Evolutionary conservation across 257 asterid genomes (phyloP).

Genomic region (Solanum medicagineum): DNA sequence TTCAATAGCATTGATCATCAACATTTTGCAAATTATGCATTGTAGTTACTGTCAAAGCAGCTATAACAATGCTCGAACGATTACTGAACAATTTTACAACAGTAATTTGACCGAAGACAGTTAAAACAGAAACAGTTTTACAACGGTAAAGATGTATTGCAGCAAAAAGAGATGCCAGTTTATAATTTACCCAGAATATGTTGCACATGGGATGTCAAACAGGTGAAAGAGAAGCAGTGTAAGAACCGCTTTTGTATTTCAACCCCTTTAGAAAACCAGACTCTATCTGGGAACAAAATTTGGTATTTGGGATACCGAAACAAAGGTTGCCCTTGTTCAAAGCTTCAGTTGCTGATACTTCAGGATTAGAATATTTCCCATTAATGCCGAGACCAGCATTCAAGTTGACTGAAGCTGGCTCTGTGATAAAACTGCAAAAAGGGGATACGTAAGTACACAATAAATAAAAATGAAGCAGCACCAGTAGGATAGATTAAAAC

Average conservation of each 20-base stretch:
- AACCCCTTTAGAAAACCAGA: constrained; percentile 52
- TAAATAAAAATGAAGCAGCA: neutral
- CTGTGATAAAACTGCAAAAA: constrained; percentile 57
- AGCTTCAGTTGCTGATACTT: constrained; percentile 11
- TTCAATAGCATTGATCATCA: neutral
- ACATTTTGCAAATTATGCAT: neutral
- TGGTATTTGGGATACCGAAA: constrained; percentile 45
- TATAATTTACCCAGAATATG: neutral
- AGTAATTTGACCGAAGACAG: neutral
- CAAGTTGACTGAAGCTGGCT: constrained; percentile 54
- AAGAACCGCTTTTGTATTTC: constrained; percentile 44
- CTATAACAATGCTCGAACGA: neutral
- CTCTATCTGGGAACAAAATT: constrained; percentile 30
- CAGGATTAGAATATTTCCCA: constrained; percentile 15
- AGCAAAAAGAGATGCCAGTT: neutral
- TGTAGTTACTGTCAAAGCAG: neutral
- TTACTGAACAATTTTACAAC: neutral
- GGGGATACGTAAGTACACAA: neutral
- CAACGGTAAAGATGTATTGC: neutral
- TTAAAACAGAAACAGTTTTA: neutral
- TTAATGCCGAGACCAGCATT: constrained; percentile 43
- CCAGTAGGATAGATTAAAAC: neutral
- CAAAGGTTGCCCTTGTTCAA: constrained; percentile 10
- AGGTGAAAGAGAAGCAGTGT: constrained; percentile 47
- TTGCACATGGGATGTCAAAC: neutral